Evolutionary conservation across 306 rosid genomes (phyloP), one percentile per base, ranked within the genome.

Genomic region (Vicia faba): DNA sequence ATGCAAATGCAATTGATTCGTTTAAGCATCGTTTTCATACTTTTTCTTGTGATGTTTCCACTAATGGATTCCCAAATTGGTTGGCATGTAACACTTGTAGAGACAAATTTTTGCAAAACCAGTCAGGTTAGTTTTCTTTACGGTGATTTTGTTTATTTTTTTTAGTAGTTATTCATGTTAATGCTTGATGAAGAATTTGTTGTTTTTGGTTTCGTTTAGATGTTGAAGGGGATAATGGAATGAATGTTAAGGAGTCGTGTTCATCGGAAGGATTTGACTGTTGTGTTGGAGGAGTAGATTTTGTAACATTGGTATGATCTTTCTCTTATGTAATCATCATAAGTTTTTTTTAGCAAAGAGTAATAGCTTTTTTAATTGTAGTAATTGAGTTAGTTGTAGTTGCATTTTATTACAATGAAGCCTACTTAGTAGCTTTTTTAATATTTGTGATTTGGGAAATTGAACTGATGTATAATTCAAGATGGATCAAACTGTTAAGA

Each of bases 211-310:
- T 71, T 57, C 59, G 48, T 76, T 46, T 78, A 84, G 95, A 70
- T 64, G 70, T 48, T 26, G 45, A 58, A 77, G 82, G 70, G 73
- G 69, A 81, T 57, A 64, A 45, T 38, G 77, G 60, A 48, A 40
- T 56, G 4, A 54, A 14, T 38, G 41, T 57, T 58, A 68, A 55
- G 43, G 65, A 62, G 72, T 44, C 73, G 3, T 48, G 33, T 76
- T 61, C 81, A 31, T 68, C 50, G 12, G 58, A 78, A 33, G 87
- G 62, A 55, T 39, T 76, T 68, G 77, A 69, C 53, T 70, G 84
- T 64, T 89, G 96, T 78, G 72, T 77, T 69, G 96, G 93, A 2
- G 97, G 98, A 75, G 84, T 88, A 64, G 96, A 93, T 75, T 86
- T 89, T 74, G 69, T 89, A 61, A 87, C 97, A 33, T 61, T 89